Percentiles rank a stretch among this genome's conserved stretches.
These are phyloP conservation scores for Ichthyophthirius multifiliis DNA, from an alignment of 169 alveolate species.

Conservation along the genomic window DNA sequence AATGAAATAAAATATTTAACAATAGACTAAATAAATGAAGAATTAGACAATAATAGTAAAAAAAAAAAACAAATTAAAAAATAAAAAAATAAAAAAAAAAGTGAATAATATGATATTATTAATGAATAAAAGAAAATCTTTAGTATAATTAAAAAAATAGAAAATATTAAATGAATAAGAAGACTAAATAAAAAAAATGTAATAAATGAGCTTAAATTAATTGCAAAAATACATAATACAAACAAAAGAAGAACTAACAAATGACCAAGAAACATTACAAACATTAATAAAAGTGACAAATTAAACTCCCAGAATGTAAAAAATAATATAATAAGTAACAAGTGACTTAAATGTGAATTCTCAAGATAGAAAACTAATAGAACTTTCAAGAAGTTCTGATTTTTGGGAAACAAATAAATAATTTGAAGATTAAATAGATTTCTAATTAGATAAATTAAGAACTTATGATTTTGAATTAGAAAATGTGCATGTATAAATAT, in stretches of 20 bases:
- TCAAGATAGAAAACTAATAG: conserved; percentile 15
- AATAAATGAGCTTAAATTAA: not conserved
- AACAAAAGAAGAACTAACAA: conserved; percentile 14
- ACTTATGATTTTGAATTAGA: conserved; percentile 26
- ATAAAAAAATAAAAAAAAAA: not conserved
- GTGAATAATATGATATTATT: conserved; percentile 37
- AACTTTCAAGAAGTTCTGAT: conserved; percentile 27
- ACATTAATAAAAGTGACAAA: conserved; percentile 2
- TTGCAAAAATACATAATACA: not conserved
- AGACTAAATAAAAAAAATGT: conserved; percentile 10
- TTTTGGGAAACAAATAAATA: conserved; percentile 37
- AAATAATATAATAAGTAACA: conserved; percentile 21
- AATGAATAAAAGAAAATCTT: conserved; percentile 29
- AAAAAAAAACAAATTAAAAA: not conserved
- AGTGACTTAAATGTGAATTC: conserved; percentile 6
- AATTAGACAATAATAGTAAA: conserved; percentile 40
- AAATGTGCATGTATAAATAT: conserved; percentile 10
- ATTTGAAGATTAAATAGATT: conserved; percentile 31
- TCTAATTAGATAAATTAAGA: not conserved
- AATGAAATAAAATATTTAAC: conserved; percentile 21
- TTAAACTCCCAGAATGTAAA: conserved; percentile 25
- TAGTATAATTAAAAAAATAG: conserved; percentile 27
- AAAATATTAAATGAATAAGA: conserved; percentile 24
- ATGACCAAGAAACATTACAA: conserved; percentile 20
- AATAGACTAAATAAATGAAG: conserved; percentile 36